Percentiles rank a stretch among this genome's conserved stretches.
phyloP scores from a whole-genome alignment of 495 filamentous ascomycete genomes.

The Copromyces sp. region DNA sequence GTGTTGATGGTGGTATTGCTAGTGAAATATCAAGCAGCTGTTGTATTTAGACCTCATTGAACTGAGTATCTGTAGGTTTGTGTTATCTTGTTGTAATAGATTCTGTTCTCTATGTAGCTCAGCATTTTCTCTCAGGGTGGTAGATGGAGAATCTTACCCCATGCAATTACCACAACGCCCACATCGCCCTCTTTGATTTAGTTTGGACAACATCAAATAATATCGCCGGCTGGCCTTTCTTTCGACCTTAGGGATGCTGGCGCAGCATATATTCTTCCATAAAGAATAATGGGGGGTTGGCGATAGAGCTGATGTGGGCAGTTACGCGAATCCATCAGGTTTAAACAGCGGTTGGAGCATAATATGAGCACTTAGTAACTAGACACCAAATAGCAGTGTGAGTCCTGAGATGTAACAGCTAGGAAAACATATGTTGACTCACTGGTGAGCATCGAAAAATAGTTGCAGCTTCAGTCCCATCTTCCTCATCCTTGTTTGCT shows the following conservation, averaged over 20 bases:
- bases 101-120: neutral
- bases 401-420: neutral
- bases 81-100: neutral
- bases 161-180: neutral
- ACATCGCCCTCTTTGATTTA: neutral
- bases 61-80: neutral
- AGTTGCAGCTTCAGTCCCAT: neutral
- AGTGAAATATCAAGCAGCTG: neutral
- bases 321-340: fast-evolving
- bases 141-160: neutral
- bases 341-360: neutral
- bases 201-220: neutral
- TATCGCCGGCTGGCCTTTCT: neutral
- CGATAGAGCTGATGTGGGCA: neutral
- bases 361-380: neutral
- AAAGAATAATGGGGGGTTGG: neutral
- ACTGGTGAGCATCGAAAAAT: too few relatives aligned
- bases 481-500: neutral
- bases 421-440: neutral
- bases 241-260: neutral
- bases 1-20: neutral
- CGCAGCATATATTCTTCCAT: neutral
- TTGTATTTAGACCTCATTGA: neutral
- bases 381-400: fast-evolving
- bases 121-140: neutral